These are phyloP conservation scores for Ceratobasidium sp. DNA, from an alignment of 1,284 basidiomycete genomes.

Conservation along the genomic window DNA sequence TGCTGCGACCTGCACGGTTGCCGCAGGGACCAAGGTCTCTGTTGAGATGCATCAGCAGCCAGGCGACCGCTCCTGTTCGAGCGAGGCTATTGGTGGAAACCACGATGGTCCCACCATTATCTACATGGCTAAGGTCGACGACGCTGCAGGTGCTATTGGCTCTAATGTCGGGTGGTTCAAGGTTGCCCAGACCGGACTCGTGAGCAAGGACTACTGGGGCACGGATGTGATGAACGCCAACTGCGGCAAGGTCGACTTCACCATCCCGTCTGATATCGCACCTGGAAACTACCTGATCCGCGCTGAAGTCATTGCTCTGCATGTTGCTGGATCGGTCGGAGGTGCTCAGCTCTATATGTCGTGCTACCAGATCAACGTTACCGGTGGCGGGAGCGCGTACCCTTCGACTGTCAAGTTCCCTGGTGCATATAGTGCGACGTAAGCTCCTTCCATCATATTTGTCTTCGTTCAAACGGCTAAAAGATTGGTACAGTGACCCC, in stretches of 20 bases:
- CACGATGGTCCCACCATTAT: constrained; percentile 49
- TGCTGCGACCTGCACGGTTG: constrained; percentile 38
- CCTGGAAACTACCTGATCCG: constrained; percentile 68
- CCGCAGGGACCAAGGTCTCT: constrained; percentile 49
- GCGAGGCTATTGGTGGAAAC: constrained; percentile 51
- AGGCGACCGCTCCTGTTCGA: constrained; percentile 49
- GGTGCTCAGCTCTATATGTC: constrained; percentile 66
- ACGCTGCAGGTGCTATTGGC: constrained; percentile 47
- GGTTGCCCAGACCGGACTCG: constrained; percentile 48
- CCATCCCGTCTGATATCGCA: constrained; percentile 65
- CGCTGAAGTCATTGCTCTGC: constrained; percentile 68
- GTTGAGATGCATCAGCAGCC: constrained; percentile 53
- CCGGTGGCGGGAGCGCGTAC: constrained; percentile 63
- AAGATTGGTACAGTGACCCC: constrained; percentile 34
- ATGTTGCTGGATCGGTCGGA: constrained; percentile 67
- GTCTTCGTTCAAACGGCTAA: no score
- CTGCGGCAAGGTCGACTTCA: constrained; percentile 69
- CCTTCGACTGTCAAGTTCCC: constrained; percentile 68
- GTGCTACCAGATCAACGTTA: constrained; percentile 56
- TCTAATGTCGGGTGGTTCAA: constrained; percentile 51
- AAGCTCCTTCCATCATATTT: constrained; percentile 7
- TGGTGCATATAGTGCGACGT: constrained; percentile 49
- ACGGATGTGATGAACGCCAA: no score
- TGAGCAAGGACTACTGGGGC: no score
- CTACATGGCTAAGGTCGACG: constrained; percentile 50